Evolutionary conservation across 2,329 filamentous ascomycete genomes (phyloP).

Genomic region (Xylaria sp.): DNA sequence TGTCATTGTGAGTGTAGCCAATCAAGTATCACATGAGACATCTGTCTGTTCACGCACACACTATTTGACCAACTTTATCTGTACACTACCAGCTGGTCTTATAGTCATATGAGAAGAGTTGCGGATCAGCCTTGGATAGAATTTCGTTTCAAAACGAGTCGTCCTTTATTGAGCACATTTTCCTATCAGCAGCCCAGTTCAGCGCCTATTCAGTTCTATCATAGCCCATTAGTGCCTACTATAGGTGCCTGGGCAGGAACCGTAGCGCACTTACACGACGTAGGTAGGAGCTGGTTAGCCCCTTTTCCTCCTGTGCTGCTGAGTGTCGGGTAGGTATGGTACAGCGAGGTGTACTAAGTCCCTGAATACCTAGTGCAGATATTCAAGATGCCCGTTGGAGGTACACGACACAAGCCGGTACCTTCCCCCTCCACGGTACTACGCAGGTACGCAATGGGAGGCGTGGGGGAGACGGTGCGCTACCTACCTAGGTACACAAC

Average conservation of each 20-base stretch:
- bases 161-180: neutral
- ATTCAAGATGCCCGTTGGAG: too few relatives aligned
- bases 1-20: neutral
- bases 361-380: neutral
- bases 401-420: too few relatives aligned
- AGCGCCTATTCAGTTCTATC: too few relatives aligned
- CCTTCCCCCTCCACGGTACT: too few relatives aligned
- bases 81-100: neutral
- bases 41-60: neutral
- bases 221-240: neutral
- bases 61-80: neutral
- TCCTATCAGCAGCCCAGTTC: too few relatives aligned
- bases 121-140: conserved; percentile 11
- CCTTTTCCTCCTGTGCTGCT: conserved; percentile 8
- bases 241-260: neutral
- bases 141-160: conserved; percentile 12
- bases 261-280: neutral
- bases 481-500: too few relatives aligned
- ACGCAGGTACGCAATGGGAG: too few relatives aligned
- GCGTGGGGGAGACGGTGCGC: too few relatives aligned
- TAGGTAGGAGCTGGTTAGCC: neutral
- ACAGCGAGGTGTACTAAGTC: too few relatives aligned
- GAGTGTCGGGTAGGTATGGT: too few relatives aligned
- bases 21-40: neutral
- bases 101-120: neutral